Evolutionary conservation across 257 asterid genomes (phyloP).

Genomic region (Scutellaria minor): DNA sequence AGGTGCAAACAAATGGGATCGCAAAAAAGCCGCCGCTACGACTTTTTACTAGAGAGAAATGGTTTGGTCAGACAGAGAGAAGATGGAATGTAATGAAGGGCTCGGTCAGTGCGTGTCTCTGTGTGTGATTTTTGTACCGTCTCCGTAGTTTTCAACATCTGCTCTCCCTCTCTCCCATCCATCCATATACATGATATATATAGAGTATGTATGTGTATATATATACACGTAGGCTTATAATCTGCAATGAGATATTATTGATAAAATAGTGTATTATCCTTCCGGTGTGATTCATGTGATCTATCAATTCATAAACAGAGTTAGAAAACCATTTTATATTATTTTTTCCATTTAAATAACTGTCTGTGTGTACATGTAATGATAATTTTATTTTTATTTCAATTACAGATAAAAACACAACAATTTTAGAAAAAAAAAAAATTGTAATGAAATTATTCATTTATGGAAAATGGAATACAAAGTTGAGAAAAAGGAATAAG

Average conservation of each 20-base stretch:
- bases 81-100: neutral
- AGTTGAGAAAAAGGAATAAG: neutral
- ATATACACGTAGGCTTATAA: neutral
- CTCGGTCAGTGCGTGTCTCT: constrained; percentile 27
- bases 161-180: neutral
- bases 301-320: too few species aligned
- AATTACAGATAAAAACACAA: too few species aligned
- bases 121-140: constrained; percentile 28
- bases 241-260: constrained; percentile 11
- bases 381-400: too few species aligned
- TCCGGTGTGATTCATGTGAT: too few species aligned
- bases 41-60: constrained; percentile 27
- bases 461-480: neutral
- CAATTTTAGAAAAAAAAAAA: too few species aligned
- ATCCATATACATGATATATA: neutral
- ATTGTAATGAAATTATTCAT: too few species aligned
- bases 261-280: constrained; percentile 12
- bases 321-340: too few species aligned
- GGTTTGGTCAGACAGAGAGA: constrained; percentile 7
- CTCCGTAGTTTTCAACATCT: constrained; percentile 25
- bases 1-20: constrained; percentile 44
- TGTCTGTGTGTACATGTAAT: neutral
- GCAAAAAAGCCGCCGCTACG: constrained; percentile 46
- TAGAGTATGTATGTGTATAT: neutral
- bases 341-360: neutral